Evolutionary conservation across 306 rosid species (phyloP), one percentile per base, ranked within the genome.

Genomic region (Casuarina equisetifolia): DNA sequence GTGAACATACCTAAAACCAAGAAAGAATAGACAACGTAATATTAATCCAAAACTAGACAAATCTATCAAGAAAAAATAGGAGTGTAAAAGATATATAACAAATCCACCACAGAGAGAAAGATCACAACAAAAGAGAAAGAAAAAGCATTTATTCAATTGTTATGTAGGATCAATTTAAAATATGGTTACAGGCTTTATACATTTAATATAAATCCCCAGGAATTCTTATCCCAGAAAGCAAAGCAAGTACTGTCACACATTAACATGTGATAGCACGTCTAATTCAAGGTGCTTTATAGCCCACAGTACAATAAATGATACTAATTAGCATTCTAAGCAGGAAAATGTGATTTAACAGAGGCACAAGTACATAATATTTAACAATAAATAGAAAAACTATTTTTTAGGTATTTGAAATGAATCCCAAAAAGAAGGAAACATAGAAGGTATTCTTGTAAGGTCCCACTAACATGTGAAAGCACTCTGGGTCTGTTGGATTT

Each of bases 401-500:
- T 4, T 3, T 64, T 11, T 40, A 66, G 40, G 45, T 10, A 10
- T 6, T 13, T 16, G 32, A 66, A 40, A 75, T 17, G 62, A 74
- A 70, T 75, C 58, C 72, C 40, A 6, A 85, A 46, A 75, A 74
- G 19, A 12, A 25, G 52, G 72, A n/a, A 70, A 71, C 36, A 70
- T 36, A 42, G 32, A 69, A 17, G n/a, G 1, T 9, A 12, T 9
- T 69, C 16, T 42, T 76, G n/a, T 48, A 59, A 78, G 63, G 69
- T 75, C 83, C 72, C 51, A 89, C 99, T 92, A 76, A 96, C 99
- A 96, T 96, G 90, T 96, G 99, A 88, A 96, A 96, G 91, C 98
- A 96, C 90, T 92, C 99, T 12, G 99, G 99, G 70, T 96, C 99
- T 2, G 99, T 92, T 55, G 98, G 99, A 80, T 96, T 96, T 84